Base-by-base conservation (phyloP, 2,329 filamentous ascomycete species). In the Aspergillus tanneri region DNA sequence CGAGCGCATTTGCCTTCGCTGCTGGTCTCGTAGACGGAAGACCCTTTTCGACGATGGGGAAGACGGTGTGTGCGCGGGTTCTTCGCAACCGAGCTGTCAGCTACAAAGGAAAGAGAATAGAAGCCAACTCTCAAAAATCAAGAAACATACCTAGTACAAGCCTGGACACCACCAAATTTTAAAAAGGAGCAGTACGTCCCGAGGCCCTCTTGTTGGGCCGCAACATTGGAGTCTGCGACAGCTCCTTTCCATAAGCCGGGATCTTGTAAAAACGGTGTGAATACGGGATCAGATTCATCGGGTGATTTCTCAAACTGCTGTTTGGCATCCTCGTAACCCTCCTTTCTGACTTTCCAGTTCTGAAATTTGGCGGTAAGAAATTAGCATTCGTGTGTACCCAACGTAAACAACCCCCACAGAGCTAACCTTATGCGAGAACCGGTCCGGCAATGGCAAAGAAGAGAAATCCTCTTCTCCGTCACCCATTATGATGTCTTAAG, bases 261-360 rank as follows among this genome's bases (percentile, higher is more conserved):
- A 58, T 99, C 93, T 66, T 87, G 84, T 52, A 93, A 73, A 64
- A 97, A 99, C 1, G 92, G 90, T 59, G 84, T 81, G 62, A 99
- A 96, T 27, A 85, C 85, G 10, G 90, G 85, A 66, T 95, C 88
- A 59, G 84, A 81, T 67, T 97, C 92, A 72, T 91, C 86, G 52
- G 89, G 85, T 5, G 91, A 90, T 49, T 82, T 77, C 66, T 90
- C 86, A 69, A 99, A 97, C 58, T 86, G 82, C 70, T 93, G 91
- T 32, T 87, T 83, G 16, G 90, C 91, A 58, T 93, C 90, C 78
- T 99, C 93, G 68, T 97, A 99, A 44, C 85, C 93, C 65, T 84
- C 84, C 74, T 99, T 99, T 64, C 93, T 83, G 34, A 95, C 91
- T 80, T 99, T 99, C 93, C 93, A 99, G 64, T 88, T 83, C 87